Percentiles rank a stretch among this genome's conserved stretches.
Conservation (phyloP, 352 stramenopile genomes). For the Pythium phragmiticola region DNA sequence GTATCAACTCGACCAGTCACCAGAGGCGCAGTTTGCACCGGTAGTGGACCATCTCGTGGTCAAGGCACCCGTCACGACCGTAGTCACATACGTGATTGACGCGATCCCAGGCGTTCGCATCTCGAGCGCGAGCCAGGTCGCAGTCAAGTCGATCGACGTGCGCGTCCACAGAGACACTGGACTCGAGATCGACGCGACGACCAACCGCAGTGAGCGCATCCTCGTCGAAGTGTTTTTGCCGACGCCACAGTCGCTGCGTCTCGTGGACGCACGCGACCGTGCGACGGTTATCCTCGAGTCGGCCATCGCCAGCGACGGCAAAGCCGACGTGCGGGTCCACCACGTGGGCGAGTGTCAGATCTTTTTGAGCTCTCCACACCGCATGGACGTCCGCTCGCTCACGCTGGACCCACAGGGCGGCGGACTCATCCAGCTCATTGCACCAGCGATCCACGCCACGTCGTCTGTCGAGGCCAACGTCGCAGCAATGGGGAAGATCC, state of each 20-base stretch:
- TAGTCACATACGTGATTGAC: constrained; percentile 7
- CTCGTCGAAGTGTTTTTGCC: constrained; percentile 19
- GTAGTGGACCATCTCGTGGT: constrained; percentile 17
- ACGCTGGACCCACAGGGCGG: constrained; percentile 12
- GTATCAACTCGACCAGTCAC: constrained; percentile 3
- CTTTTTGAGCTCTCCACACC: constrained; percentile 4
- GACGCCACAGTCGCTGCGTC: not conserved
- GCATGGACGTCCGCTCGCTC: constrained; percentile 10
- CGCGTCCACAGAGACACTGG: constrained; percentile 18
- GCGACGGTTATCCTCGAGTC: constrained; percentile 14
- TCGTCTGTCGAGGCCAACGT: not conserved
- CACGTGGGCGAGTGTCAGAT: constrained; percentile 14
- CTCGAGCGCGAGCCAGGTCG: not conserved
- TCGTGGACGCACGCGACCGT: constrained; percentile 4
- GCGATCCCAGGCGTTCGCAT: constrained; percentile 2
- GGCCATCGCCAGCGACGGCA: constrained; percentile 3
- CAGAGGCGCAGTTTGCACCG: not conserved
- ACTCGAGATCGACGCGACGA: constrained; percentile 8
- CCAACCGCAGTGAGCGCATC: not conserved
- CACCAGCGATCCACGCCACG: not conserved
- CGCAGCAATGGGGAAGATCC: not conserved
- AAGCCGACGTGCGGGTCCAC: constrained; percentile 13
- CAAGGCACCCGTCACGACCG: not conserved
- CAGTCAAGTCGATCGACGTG: constrained; percentile 8
- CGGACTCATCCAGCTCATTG: constrained; percentile 15